Base-by-base conservation (phyloP, 1,139 yeast genomes). In the Zygoascus hellenicus region DNA sequence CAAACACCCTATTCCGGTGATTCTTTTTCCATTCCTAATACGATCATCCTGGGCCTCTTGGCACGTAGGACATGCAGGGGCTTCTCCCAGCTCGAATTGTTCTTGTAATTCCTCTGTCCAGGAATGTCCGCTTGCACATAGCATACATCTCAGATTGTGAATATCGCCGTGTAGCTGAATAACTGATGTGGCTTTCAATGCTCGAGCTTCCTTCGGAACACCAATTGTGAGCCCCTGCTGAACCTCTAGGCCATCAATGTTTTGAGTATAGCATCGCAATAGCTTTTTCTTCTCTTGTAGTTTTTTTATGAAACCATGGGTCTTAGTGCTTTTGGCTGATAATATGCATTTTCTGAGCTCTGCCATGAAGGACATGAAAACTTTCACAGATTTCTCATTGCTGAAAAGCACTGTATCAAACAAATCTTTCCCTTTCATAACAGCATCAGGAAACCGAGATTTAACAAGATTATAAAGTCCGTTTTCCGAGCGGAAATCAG, bases 151-250 rank as follows among this genome's bases (percentile, higher is more conserved):
- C 48, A 92, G 69, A 47, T 76, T 74, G 59, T 86, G 87, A 46
- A 92, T 70, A 63, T 88, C 90, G 1, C 98, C 98, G 60, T 92
- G 98, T 36, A 92, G 70, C 64, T 88, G 97, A 9, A 90, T 81
- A 15, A 87, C 95, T 56, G 88, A 90, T 47, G 80, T 66, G 22
- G 46, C 43, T 38, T 46, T 42, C 15, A 48, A 42, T 33, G 54
- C 56, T 5, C 46, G 45, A 9, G 52, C 55, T 5, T 15, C 28
- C 3, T 33, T 14, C 2, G 53, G 49, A 5, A 50, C 36, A 44
- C 68, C 67, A 10, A 58, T 48, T 5, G 51, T 68, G 56, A 57
- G 58, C 1, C 65, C 70, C 10, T 51, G 71, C 54, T 58, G 59
- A 7, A 57, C 67, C 57, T 85, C 94, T 46, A 84, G 76, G 2